Evolutionary conservation across 2,329 filamentous ascomycete species (phyloP), one percentile per base, ranked within the genome.

Genomic region (Orbilia brochopaga): DNA sequence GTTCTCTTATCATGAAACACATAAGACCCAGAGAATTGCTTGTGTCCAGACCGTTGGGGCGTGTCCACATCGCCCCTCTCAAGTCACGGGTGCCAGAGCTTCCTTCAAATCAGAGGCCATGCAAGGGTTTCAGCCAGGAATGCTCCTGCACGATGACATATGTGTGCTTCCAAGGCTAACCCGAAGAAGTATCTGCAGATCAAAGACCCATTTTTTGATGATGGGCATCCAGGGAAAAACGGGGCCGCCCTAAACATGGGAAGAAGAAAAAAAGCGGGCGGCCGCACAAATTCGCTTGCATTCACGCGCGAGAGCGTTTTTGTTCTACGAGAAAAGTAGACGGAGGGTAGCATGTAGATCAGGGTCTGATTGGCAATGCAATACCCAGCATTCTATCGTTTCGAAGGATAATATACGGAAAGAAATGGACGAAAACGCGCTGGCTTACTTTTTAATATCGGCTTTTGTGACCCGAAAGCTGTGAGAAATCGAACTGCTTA

Each of bases 1-100:
- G 67, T 72, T 59, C 67, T 51, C 60, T 40, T 61, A 61, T 72
- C 67, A 65, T 72, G 67, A 72, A 72, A 72, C 67, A 65, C 67
- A 65, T 60, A 72, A 48, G 46, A 32, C 55, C 65, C 53, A 40
- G 56, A 48, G 62, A 40, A 50, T 23, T 55, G 40, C 44, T 23
- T 50, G 48, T 53, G 67, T 56, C 67, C 67, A 60, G 60, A 61
- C 60, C 60, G 60, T 72, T 72, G 60, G 67, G n/a, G 67, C 56
- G 44, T 72, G 60, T 21, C 53, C 27, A 48, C 59, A 62, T 53
- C 27, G 65, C 58, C 58, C 53, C 24, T 54, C 57, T 37, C 24
- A 50, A 70, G 66, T 70, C 66, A 70, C 66, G 66, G 66, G 66
- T 59, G 50, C 50, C 23, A 55, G 60, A 65, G 67, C 54, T 65